Evolutionary conservation across 2,329 filamentous ascomycete species (phyloP).

Genomic region (Coleophoma eucalyptorum): DNA sequence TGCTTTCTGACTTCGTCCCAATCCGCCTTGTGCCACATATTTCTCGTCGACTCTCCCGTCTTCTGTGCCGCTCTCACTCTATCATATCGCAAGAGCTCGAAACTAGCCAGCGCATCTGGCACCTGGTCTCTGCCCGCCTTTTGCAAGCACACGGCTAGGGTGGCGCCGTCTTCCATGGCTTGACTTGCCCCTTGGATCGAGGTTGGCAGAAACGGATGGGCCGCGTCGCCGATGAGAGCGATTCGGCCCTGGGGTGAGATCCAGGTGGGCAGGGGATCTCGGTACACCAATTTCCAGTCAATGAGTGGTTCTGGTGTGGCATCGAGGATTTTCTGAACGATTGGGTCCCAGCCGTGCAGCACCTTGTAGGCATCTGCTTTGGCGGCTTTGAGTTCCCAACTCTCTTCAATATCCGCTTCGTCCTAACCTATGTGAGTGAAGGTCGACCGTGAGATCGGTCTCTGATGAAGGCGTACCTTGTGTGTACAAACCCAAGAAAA

Average conservation of each 20-base stretch:
- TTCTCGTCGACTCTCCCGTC: constrained; percentile 15
- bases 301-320: constrained; percentile 19
- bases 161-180: constrained; percentile 34
- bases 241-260: constrained; percentile 21
- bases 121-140: constrained; percentile 13
- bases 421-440: constrained; percentile 5
- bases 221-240: constrained; percentile 32
- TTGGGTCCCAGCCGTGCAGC: constrained; percentile 18
- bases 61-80: constrained; percentile 19
- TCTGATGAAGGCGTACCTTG: constrained; percentile 26
- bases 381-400: constrained; percentile 29
- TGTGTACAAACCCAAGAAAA: constrained; percentile 53
- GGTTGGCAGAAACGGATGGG: constrained; percentile 34
- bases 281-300: constrained; percentile 27
- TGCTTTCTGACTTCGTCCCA: constrained; percentile 20
- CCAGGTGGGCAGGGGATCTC: constrained; percentile 26
- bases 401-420: constrained; percentile 41
- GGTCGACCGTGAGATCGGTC: too few relatives aligned
- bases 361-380: constrained; percentile 11
- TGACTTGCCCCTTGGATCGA: constrained; percentile 33
- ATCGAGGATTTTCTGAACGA: constrained; percentile 18
- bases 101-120: constrained; percentile 13
- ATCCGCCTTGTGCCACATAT: constrained; percentile 19
- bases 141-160: constrained; percentile 29
- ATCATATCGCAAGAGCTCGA: constrained; percentile 19